These are phyloP conservation scores for Salix dunnii DNA, from an alignment of 345 rosid species.

Conservation along the genomic window DNA sequence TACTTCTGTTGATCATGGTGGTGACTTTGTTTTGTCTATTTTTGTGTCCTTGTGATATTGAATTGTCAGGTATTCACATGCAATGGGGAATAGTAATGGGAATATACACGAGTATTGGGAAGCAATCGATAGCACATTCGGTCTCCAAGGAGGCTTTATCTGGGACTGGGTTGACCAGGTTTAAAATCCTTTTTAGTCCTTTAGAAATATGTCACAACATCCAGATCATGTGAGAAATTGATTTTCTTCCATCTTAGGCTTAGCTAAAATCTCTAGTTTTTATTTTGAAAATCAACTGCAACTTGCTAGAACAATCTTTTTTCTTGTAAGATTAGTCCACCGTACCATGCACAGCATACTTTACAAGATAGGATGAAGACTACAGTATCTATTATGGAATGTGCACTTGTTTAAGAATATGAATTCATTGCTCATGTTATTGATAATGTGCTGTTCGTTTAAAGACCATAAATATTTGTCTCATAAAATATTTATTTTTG, in stretches of 20 bases:
- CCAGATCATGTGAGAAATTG: not conserved
- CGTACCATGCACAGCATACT: not conserved
- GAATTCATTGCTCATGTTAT: too few relatives aligned
- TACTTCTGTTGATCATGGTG: not conserved
- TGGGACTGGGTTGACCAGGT: slow-evolving; percentile 99
- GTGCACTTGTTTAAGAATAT: too few relatives aligned
- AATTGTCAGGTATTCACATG: slow-evolving; percentile 83
- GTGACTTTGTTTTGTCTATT: slow-evolving; percentile 19
- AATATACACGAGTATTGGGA: slow-evolving; percentile 88
- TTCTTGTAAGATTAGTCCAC: not conserved
- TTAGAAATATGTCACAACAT: not conserved
- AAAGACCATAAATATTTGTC: not conserved
- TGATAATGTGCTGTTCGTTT: too few relatives aligned
- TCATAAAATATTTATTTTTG: not conserved
- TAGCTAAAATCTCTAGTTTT: not conserved
- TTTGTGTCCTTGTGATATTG: slow-evolving; percentile 12
- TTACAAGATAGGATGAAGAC: not conserved
- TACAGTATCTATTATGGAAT: not conserved
- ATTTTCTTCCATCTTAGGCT: not conserved
- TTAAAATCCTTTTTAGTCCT: slow-evolving; percentile 14
- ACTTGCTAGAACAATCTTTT: not conserved
- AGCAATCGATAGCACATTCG: slow-evolving; percentile 85
- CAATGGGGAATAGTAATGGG: slow-evolving; percentile 97
- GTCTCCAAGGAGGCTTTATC: slow-evolving; percentile 98
- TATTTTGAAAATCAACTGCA: not conserved